These are phyloP conservation scores for Thermochaetoides thermophila DNA, from an alignment of 495 filamentous ascomycete species.

Conservation along the genomic window DNA sequence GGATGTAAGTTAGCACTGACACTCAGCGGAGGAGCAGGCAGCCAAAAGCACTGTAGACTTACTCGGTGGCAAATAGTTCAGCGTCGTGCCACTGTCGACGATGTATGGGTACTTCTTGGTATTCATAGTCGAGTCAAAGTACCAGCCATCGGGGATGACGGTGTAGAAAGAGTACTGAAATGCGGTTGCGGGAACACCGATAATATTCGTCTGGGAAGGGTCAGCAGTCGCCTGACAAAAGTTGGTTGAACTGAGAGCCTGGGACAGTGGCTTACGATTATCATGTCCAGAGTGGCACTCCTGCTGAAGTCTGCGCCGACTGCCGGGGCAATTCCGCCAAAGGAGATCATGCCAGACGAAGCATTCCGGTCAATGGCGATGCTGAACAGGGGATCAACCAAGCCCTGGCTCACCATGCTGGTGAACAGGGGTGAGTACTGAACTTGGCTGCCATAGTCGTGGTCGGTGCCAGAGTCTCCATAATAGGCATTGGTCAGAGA, in stretches of 20 bases:
- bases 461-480: slow-evolving; percentile 12
- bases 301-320: slow-evolving; percentile 15
- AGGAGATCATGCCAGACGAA: slow-evolving; percentile 30
- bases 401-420: slow-evolving; percentile 37
- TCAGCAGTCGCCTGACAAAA: no score
- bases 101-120: slow-evolving; percentile 27
- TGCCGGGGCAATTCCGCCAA: slow-evolving; percentile 34
- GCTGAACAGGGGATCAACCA: slow-evolving; percentile 41
- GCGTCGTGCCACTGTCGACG: slow-evolving; percentile 33
- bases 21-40: not conserved
- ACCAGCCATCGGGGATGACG: slow-evolving; percentile 25
- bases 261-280: slow-evolving; percentile 22
- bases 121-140: slow-evolving; percentile 17
- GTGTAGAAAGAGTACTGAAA: slow-evolving; percentile 29
- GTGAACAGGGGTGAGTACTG: slow-evolving; percentile 44
- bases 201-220: slow-evolving; percentile 17
- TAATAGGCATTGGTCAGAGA: slow-evolving; percentile 33
- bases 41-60: not conserved
- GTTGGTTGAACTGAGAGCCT: not conserved
- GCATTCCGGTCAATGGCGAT: slow-evolving; percentile 31
- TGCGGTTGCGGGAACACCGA: slow-evolving; percentile 10
- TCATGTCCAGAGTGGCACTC: slow-evolving; percentile 21
- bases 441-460: slow-evolving; percentile 17
- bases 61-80: slow-evolving; percentile 28
- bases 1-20: no score